Conservation (phyloP, 306 rosid species). For the Glycine tomentella region DNA sequence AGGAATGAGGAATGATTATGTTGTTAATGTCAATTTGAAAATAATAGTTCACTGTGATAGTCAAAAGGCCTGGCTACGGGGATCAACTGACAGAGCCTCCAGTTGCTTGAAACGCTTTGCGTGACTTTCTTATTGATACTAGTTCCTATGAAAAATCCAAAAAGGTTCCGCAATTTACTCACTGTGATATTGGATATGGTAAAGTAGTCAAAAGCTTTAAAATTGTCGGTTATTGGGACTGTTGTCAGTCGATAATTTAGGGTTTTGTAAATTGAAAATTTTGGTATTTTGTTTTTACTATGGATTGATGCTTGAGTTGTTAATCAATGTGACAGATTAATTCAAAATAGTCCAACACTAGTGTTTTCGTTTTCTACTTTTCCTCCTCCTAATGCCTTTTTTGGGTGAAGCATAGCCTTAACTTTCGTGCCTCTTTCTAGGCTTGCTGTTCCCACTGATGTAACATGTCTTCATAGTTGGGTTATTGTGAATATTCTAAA, state of each 20-base stretch:
- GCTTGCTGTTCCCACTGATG: background rate
- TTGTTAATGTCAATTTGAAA: constrained; percentile 28
- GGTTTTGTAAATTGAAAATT: constrained; percentile 19
- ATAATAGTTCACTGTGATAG: constrained; percentile 2
- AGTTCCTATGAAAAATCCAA: background rate
- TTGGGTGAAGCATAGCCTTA: constrained; percentile 17
- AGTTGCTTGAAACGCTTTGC: background rate
- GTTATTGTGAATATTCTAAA: constrained; percentile 28
- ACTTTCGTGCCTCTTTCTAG: constrained; percentile 18
- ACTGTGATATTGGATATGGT: constrained; percentile 11
- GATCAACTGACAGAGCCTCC: background rate
- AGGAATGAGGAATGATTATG: background rate
- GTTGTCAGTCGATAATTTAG: background rate
- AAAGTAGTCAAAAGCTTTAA: constrained; percentile 17
- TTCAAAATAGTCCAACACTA: constrained; percentile 22
- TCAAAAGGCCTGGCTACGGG: background rate
- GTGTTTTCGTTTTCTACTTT: background rate
- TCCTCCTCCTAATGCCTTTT: background rate
- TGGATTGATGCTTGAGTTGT: constrained; percentile 23
- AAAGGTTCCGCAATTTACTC: background rate
- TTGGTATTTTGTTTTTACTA: background rate
- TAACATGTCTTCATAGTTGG: background rate
- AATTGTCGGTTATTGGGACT: background rate
- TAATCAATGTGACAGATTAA: constrained; percentile 7
- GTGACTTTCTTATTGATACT: constrained; percentile 11